phyloP scores from a whole-genome alignment of 306 rosid species.

The Prunus salicina region DNA sequence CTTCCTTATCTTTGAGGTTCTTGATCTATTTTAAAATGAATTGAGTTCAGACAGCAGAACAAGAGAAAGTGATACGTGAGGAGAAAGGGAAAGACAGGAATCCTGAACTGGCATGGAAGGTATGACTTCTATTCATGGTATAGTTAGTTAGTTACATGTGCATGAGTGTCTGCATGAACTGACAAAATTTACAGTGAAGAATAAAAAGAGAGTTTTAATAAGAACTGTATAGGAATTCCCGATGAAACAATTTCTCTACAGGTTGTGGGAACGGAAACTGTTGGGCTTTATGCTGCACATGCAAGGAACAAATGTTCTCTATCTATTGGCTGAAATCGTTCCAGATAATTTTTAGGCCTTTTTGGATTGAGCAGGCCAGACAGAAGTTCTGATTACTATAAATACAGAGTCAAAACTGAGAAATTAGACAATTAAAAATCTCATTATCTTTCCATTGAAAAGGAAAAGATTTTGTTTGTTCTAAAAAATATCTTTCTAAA shows the following conservation, averaged over 20 bases:
- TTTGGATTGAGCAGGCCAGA: neutral
- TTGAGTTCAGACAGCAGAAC: conserved; percentile 63
- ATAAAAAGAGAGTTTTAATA: neutral
- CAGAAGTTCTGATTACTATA: neutral
- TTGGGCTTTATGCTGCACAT: neutral
- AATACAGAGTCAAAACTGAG: no score
- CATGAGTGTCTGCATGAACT: neutral
- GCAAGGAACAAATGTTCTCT: neutral
- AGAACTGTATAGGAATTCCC: neutral
- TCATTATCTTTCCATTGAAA: neutral
- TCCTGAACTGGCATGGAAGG: conserved; percentile 43
- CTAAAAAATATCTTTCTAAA: conserved; percentile 27
- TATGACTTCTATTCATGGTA: conserved; percentile 24
- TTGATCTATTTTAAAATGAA: conserved; percentile 24
- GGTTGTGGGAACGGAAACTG: neutral
- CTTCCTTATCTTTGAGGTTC: conserved; percentile 20
- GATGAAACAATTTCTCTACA: neutral
- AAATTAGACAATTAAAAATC: neutral
- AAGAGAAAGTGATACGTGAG: conserved; percentile 53
- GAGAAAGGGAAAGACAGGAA: conserved; percentile 20
- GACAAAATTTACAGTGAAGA: neutral
- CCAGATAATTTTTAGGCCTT: neutral
- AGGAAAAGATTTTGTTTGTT: conserved; percentile 19
- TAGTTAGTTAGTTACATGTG: neutral
- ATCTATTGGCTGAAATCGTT: neutral